phyloP scores from a whole-genome alignment of 306 rosid species.

The Dryas drummondii region DNA sequence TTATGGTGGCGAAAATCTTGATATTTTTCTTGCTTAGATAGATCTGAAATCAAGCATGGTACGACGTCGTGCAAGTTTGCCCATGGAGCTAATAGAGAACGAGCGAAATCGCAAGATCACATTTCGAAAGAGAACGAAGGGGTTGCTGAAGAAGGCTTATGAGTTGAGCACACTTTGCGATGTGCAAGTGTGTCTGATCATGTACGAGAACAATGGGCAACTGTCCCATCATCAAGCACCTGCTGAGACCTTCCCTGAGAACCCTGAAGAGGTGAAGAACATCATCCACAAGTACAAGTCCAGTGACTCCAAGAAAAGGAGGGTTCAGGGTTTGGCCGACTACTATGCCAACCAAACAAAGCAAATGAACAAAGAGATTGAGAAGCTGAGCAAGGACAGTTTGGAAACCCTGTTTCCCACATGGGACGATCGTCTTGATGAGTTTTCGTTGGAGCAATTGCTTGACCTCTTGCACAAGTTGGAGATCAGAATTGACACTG shows the following conservation, averaged over 20 bases:
- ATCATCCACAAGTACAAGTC: conserved; percentile 9
- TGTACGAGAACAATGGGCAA: not conserved
- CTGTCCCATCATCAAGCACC: not conserved
- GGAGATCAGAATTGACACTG: conserved; percentile 15
- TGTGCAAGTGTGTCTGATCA: conserved; percentile 22
- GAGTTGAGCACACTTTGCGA: conserved; percentile 28
- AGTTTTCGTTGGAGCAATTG: conserved; percentile 1
- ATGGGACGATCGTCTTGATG: conserved; percentile 10
- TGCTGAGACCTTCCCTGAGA: not conserved
- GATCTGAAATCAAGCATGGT: conserved; percentile 5
- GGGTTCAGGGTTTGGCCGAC: not conserved
- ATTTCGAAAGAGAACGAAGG: conserved; percentile 19
- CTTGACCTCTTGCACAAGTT: not conserved
- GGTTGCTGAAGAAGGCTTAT: conserved; percentile 19
- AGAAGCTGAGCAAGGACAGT: not conserved
- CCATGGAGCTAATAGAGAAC: not conserved
- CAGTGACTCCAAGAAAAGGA: not conserved
- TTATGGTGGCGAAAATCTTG: too few species aligned
- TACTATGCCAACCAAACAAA: conserved; percentile 1
- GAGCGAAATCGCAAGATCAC: conserved; percentile 6
- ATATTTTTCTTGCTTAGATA: too few species aligned
- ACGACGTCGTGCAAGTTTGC: conserved; percentile 5
- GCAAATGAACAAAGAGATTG: not conserved
- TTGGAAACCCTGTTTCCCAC: not conserved
- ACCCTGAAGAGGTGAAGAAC: not conserved